Evolutionary conservation across 345 rosid species (phyloP).

Genomic region (Triadica sebifera): DNA sequence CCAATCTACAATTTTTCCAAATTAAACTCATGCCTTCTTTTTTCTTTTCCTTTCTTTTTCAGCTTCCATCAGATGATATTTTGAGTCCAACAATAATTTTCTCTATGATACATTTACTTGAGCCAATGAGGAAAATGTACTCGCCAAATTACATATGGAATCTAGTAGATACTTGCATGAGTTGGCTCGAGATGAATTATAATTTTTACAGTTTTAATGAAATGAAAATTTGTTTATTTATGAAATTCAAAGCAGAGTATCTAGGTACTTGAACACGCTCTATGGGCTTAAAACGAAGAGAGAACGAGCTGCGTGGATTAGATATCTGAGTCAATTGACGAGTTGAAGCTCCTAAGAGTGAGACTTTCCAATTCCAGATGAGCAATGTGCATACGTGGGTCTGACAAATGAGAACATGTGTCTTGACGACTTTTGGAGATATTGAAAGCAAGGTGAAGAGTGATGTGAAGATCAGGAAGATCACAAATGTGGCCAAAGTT

Average conservation of each 20-base stretch:
- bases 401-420: conserved; percentile 88
- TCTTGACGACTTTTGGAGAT: conserved; percentile 68
- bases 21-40: neutral
- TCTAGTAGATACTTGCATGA: no score
- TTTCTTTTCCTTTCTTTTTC: neutral
- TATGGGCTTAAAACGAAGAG: conserved; percentile 24
- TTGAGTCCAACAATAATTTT: no score
- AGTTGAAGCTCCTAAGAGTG: conserved; percentile 60
- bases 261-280: conserved; percentile 30
- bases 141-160: no score
- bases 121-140: no score
- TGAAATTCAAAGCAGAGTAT: conserved; percentile 23
- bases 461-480: conserved; percentile 49
- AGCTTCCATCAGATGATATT: neutral
- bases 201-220: no score
- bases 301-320: conserved; percentile 60
- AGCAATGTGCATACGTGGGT: conserved; percentile 84
- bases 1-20: neutral
- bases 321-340: conserved; percentile 64
- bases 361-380: conserved; percentile 58
- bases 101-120: no score
- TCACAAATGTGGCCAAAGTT: conserved; percentile 56
- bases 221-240: no score
- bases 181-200: no score
- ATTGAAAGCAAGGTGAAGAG: conserved; percentile 39